Base-by-base conservation (phyloP, 2,329 filamentous ascomycete genomes). In the Camillea tinctor region DNA sequence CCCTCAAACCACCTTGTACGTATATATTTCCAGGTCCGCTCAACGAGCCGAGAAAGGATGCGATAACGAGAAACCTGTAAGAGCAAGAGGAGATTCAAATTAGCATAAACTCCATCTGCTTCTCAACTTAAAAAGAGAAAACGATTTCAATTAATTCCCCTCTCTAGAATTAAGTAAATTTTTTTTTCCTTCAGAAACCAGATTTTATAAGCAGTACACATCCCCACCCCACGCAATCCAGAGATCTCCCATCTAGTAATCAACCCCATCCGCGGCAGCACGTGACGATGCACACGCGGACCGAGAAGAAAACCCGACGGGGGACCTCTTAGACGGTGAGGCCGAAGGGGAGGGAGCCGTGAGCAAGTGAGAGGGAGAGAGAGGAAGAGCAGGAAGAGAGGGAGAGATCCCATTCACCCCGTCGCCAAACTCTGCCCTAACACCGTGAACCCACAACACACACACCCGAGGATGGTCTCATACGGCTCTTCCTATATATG, bases 401-500 rank as follows among this genome's bases (percentile, higher is more conserved):
- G 22, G 19, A 55, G n/a, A n/a, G 49, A 22, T n/a, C n/a, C 9
- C 6, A 15, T 36, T 24, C 13, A 13, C 57, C 6, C 36, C 24
- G 11, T 20, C 57, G 36, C 36, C 17, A 30, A 7, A 7, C 26
- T 9, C 26, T 11, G 8, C 26, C 8, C 26, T 9, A 7, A 30
- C 26, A 30, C 26, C 26, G 7, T 11, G 2, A 7, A 7, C 26
- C 26, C 26, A 30, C 26, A 30, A 30, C 26, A 26, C 24, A 26
- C 24, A 26, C 26, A 30, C 66, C 60, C 71, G 68, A 59, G 52
- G 69, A 70, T 59, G 69, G 71, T 72, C 71, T 73, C 67, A 73
- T 72, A 72, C 71, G 71, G 71, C 71, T 73, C 71, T 73, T 73
- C 71, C 71, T 72, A 73, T 71, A 58, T 61, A 30, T 55, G 62